These are phyloP conservation scores for Ustilago bromivora DNA, from an alignment of 1,284 basidiomycete genomes.

Conservation along the genomic window DNA sequence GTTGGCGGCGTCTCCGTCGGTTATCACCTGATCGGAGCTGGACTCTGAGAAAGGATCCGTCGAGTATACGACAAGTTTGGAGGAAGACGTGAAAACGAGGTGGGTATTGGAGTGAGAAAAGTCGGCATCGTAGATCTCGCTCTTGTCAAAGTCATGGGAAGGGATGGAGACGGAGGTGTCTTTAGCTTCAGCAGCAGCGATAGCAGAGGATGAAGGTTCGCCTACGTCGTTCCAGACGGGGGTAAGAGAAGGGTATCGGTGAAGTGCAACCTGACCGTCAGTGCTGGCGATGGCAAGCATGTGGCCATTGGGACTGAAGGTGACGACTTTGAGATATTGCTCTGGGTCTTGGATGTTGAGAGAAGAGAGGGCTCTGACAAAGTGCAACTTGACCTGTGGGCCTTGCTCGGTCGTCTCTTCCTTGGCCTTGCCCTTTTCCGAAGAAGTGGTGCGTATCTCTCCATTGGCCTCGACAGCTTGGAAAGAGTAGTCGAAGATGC, in stretches of 20 bases:
- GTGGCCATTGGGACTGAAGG: conserved; percentile 58
- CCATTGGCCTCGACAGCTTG: not conserved
- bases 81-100: conserved; percentile 58
- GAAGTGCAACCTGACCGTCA: conserved; percentile 59
- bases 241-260: conserved; percentile 58
- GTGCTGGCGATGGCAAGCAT: conserved; percentile 61
- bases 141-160: conserved; percentile 47
- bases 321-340: conserved; percentile 53
- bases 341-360: conserved; percentile 57
- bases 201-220: conserved; percentile 30
- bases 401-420: conserved; percentile 11
- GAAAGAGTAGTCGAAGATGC: conserved; percentile 54
- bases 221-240: conserved; percentile 47
- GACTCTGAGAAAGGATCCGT: conserved; percentile 48
- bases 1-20: conserved; percentile 15
- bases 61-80: conserved; percentile 56
- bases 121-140: conserved; percentile 66
- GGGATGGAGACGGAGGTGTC: conserved; percentile 48
- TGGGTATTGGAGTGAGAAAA: conserved; percentile 63
- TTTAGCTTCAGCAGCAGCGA: conserved; percentile 41
- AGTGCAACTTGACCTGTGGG: conserved; percentile 31
- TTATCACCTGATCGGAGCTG: conserved; percentile 11
- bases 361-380: conserved; percentile 29
- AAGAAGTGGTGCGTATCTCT: conserved; percentile 1
- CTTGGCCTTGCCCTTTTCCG: conserved; percentile 35